phyloP scores from a whole-genome alignment of 345 rosid genomes.

The Salix exigua region DNA sequence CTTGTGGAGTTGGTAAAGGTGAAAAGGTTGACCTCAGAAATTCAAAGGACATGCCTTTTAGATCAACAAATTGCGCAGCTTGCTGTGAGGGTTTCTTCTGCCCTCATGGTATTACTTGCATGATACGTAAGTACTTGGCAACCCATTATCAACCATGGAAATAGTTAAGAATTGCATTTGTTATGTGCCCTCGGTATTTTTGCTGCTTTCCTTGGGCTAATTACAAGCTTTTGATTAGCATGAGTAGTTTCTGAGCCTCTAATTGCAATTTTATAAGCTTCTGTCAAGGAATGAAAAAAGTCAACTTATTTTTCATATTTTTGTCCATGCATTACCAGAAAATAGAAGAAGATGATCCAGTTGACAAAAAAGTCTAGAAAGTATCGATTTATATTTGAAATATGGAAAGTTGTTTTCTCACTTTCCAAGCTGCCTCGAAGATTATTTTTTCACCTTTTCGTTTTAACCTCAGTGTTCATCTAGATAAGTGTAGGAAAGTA shows the following conservation, averaged over 20 bases:
- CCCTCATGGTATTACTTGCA: constrained; percentile 94
- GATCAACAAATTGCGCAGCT: constrained; percentile 48
- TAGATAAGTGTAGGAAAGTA: background rate
- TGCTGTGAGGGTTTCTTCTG: constrained; percentile 98
- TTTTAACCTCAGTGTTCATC: background rate
- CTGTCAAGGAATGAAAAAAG: background rate
- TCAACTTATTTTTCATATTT: background rate
- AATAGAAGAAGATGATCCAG: background rate
- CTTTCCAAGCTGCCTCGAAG: background rate
- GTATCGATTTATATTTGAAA: background rate
- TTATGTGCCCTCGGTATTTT: background rate
- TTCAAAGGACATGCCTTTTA: constrained; percentile 49
- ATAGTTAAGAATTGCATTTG: background rate
- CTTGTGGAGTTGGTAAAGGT: constrained; percentile 50
- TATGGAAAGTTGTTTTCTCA: background rate
- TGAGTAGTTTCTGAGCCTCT: background rate
- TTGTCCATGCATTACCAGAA: background rate
- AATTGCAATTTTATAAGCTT: background rate
- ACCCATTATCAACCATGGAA: background rate
- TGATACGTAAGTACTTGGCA: constrained; percentile 76
- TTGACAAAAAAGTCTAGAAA: background rate
- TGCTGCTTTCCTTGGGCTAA: background rate
- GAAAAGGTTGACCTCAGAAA: constrained; percentile 51
- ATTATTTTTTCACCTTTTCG: background rate
- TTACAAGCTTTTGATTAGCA: too few species aligned